These are phyloP conservation scores for Multifurca ochricompacta DNA, from an alignment of 768 basidiomycete genomes.

Conservation along the genomic window DNA sequence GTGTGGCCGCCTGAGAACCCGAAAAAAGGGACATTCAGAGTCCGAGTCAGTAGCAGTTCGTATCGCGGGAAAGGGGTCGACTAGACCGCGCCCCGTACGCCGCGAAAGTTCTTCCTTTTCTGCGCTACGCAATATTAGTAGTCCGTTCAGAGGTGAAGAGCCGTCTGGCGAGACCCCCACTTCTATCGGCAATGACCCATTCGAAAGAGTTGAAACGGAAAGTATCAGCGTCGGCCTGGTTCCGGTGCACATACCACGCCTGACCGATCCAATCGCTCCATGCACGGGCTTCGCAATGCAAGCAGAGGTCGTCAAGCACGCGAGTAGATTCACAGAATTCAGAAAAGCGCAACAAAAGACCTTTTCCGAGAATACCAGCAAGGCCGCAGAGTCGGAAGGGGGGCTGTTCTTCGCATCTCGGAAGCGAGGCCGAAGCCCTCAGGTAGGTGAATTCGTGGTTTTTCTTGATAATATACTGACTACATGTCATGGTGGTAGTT, in stretches of 20 bases:
- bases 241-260: constrained; percentile 4
- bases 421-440: neutral
- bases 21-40: neutral
- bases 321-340: constrained; percentile 6
- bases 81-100: neutral
- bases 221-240: constrained; percentile 13
- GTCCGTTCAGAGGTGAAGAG: constrained; percentile 7
- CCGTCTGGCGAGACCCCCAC: constrained; percentile 9
- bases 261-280: constrained; percentile 19
- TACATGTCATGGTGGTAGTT: neutral
- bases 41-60: neutral
- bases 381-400: neutral
- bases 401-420: constrained; percentile 18
- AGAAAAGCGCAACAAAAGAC: constrained; percentile 4
- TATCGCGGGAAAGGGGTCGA: neutral
- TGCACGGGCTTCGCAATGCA: constrained; percentile 16
- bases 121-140: neutral
- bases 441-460: neutral
- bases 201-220: constrained; percentile 4
- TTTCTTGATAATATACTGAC: neutral
- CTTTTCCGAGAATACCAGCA: neutral
- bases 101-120: neutral
- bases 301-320: constrained; percentile 16
- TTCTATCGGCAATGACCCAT: constrained; percentile 5
- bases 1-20: neutral